Base-by-base conservation (phyloP, 345 rosid genomes). In the Citrus trifoliata region DNA sequence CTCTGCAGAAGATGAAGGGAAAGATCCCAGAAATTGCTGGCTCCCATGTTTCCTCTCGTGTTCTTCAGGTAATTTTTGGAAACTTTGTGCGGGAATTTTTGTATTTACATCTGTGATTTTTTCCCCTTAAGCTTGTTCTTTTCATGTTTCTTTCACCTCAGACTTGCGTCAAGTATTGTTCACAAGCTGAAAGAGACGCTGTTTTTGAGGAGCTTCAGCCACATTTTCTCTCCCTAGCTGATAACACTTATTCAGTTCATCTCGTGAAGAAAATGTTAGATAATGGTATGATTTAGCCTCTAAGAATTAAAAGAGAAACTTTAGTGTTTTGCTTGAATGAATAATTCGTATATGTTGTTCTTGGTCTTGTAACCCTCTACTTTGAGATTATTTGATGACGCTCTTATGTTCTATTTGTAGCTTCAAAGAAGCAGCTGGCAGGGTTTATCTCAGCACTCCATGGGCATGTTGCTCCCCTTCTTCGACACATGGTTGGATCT, bases 401-500 rank as follows among this genome's bases (percentile, higher is more conserved):
- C 58, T 63, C 22, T 46, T 10, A n/a, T 63, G 5, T 75, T 13
- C 66, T 76, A 59, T 60, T 38, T 82, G 88, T 88, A 97, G 98
- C 91, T 76, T 93, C 98, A 74, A 93, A 90, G 79, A 86, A 84
- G 81, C 98, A 93, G 89, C 86, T 91, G 55, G 77, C 90, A 24
- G 90, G 80, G 73, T 83, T 93, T 88, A 87, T 97, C 74, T 90
- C 95, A 80, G 83, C 85, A 61, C 93, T 94, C 66, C 93, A 84
- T 56, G 99, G 98, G 74, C 90, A 87, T 80, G 95, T 88, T 72
- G 96, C 98, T 32, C 19, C 87, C 64, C 93, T 92, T 78, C 97
- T 97, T 72, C 90, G 98, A 37, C 95, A 97, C 81, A 87, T 88
- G 93, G 94, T 92, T 84, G 99, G 98, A 80, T 94, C 98, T 68